A percentile compares a stretch with the other conserved stretches of the same genome.
Conservation (phyloP, 164 flowering plant genomes). For the Echeveria elegans region DNA sequence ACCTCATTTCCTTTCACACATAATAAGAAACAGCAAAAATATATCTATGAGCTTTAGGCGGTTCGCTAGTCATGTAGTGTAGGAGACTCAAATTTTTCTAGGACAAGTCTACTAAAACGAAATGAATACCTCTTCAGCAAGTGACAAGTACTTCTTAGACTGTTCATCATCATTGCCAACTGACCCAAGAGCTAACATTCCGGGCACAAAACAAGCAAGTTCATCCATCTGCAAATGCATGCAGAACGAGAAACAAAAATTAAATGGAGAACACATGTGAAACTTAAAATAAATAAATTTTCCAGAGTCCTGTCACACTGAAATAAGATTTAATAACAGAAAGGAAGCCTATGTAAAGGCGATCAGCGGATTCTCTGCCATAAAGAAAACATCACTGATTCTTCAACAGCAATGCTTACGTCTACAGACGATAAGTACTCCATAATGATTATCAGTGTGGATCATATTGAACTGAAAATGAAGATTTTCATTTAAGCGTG, state of each 20-base stretch:
- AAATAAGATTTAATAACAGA: background rate
- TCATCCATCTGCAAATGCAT: conserved; percentile 85
- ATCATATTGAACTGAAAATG: too few relatives aligned
- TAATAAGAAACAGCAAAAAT: too few relatives aligned
- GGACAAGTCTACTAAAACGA: background rate
- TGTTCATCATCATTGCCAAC: conserved; percentile 72
- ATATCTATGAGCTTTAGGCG: background rate
- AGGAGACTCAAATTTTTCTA: background rate
- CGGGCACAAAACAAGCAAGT: conserved; percentile 97
- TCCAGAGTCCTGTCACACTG: background rate
- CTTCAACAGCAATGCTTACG: background rate
- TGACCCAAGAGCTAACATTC: conserved; percentile 95
- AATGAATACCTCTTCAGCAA: conserved; percentile 89
- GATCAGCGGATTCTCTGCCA: background rate
- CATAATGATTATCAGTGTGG: too few relatives aligned
- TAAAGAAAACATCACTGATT: background rate
- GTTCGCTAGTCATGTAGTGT: background rate
- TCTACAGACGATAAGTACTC: background rate
- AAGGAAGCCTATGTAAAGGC: background rate
- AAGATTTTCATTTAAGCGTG: too few relatives aligned
- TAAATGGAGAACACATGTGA: background rate
- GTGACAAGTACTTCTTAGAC: conserved; percentile 47
- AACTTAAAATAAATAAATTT: background rate
- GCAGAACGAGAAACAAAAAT: conserved; percentile 1
- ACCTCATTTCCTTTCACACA: background rate